Base-by-base conservation (phyloP, 768 basidiomycete genomes). In the Boletus tylopilopsis region DNA sequence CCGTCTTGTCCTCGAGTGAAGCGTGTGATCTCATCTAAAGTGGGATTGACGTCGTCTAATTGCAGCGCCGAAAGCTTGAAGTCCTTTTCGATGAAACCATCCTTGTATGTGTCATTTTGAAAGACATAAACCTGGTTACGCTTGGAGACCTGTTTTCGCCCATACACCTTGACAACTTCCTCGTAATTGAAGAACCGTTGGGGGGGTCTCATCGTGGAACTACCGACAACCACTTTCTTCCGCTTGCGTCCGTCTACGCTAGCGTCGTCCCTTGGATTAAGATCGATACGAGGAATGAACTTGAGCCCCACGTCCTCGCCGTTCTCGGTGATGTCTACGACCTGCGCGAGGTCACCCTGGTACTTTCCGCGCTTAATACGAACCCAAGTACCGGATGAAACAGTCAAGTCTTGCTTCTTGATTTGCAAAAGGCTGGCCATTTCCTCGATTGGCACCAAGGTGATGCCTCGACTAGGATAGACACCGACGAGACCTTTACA, bases 61-160 rank as follows among this genome's bases (percentile, higher is more conserved):
- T 82, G 81, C 34, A 96, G 71, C 1, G 80, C 84, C 39, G 77
- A 83, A 42, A 94, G 64, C 60, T 89, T 88, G 76, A 95, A 85
- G 66, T 98, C 95, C 71, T 97, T 98, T 72, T 96, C 90, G 60
- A 95, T 81, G 68, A 95, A 95, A 2, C 96, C 96, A 48, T 96
- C 88, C 59, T 84, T 86, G 74, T 88, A 98, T 2, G 92, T 92
- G 64, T 99, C 96, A 57, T 85, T 85, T 62, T 90, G 85, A 73
- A 97, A 99, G 36, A 94, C 82, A 59, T 81, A 94, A 37, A 80
- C 78, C 55, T 84, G 80, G 41, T 82, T 82, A 25, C 88, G 81
- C 63, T 84, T 86, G 23, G 82, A 76, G 32, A 94, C 87, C 36
- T 80, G 73, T 63, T 87, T 85, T 22, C 85, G 77, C 5, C 90